These are phyloP conservation scores for Dipodascopsis tothii DNA, from an alignment of 805 yeast genomes.

Conservation along the genomic window DNA sequence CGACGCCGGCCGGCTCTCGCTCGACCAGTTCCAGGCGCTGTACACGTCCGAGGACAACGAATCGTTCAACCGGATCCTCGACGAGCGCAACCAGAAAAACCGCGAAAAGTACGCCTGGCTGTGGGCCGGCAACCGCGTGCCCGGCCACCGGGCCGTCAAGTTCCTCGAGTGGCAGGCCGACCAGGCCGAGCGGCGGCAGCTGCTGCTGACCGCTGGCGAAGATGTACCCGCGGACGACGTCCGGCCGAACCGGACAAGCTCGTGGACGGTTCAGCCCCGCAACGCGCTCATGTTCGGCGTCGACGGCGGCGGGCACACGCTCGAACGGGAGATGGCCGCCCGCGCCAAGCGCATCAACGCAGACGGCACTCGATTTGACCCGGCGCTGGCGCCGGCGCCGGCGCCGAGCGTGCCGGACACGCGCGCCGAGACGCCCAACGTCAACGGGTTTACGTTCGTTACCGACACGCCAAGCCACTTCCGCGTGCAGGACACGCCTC, in stretches of 20 bases:
- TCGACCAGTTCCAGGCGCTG: slow-evolving; percentile 26
- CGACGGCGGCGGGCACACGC: slow-evolving; percentile 1
- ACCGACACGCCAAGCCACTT: slow-evolving; percentile 7
- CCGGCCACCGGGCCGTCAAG: slow-evolving; percentile 4
- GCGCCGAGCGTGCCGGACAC: too few relatives aligned
- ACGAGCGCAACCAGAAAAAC: slow-evolving; percentile 18
- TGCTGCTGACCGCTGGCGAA: background rate
- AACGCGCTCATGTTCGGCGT: slow-evolving; percentile 13
- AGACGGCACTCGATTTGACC: slow-evolving; percentile 10
- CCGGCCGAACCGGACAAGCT: slow-evolving; percentile 8
- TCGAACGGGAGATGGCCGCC: slow-evolving; percentile 1
- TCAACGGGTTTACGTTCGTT: too few relatives aligned
- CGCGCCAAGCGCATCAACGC: slow-evolving; percentile 8
- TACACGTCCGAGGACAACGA: slow-evolving; percentile 30
- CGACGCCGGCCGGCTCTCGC: slow-evolving; percentile 4
- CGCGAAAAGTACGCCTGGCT: slow-evolving; percentile 23
- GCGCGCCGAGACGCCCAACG: too few relatives aligned
- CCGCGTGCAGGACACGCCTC: slow-evolving; percentile 13
- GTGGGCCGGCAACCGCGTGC: slow-evolving; percentile 18
- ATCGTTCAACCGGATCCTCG: slow-evolving; percentile 26
- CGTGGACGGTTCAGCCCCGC: slow-evolving; percentile 6
- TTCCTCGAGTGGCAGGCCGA: slow-evolving; percentile 2
- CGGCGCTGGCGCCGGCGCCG: slow-evolving; percentile 1
- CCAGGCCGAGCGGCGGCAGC: background rate
- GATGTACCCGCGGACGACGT: background rate